Conservation (phyloP, 2,329 filamentous ascomycete genomes). For the Pseudocercospora pini-densiflorae region DNA sequence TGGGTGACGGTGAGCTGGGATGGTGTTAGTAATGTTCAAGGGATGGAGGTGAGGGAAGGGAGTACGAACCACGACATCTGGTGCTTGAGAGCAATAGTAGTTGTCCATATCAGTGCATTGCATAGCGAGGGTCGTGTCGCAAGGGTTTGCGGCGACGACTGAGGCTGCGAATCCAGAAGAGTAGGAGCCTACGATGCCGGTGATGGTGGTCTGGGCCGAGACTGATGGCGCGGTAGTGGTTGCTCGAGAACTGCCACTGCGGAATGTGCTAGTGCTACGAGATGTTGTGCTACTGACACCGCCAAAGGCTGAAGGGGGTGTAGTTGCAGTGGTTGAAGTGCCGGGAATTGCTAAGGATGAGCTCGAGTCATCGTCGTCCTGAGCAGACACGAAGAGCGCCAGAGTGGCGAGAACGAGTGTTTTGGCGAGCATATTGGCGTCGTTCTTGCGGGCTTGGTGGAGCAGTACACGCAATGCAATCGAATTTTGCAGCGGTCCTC, state of each 20-base stretch:
- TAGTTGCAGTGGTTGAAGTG: not conserved
- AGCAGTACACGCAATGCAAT: too few relatives aligned
- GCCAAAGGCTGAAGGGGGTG: not conserved
- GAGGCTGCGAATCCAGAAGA: constrained; percentile 7
- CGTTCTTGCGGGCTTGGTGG: not conserved
- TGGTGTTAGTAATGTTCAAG: too few relatives aligned
- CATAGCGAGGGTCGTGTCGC: constrained; percentile 10
- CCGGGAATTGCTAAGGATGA: not conserved
- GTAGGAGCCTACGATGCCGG: constrained; percentile 12
- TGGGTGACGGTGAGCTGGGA: constrained; percentile 19
- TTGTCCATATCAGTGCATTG: constrained; percentile 10
- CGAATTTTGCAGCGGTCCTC: too few relatives aligned
- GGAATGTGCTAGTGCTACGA: not conserved
- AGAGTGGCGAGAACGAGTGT: constrained; percentile 4
- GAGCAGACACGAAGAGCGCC: constrained; percentile 10
- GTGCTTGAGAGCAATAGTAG: not conserved
- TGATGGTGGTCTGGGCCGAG: constrained; percentile 12
- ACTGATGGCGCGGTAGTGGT: not conserved
- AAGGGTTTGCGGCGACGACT: constrained; percentile 14
- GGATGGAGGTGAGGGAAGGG: too few relatives aligned
- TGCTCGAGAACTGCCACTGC: not conserved
- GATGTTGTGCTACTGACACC: not conserved
- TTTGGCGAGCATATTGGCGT: constrained; percentile 12
- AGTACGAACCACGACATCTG: constrained; percentile 13
- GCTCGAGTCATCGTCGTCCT: not conserved